Evolutionary conservation across 306 rosid species (phyloP), one percentile per base, ranked within the genome.

Genomic region (Begonia peltatifolia): DNA sequence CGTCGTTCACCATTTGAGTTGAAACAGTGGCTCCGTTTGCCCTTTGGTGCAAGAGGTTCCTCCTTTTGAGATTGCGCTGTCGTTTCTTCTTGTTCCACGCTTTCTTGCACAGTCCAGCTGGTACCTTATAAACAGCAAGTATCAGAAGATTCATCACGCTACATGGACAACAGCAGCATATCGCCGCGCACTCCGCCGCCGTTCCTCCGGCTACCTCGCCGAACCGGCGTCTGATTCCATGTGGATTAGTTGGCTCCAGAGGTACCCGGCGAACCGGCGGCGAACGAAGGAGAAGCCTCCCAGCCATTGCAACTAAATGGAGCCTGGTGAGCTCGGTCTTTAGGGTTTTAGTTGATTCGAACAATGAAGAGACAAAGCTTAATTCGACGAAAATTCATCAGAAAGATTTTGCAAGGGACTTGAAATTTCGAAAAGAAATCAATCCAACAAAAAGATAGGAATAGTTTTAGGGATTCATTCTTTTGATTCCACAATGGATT

Each of bases 151-250:
- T 58, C 63, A 89, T 6, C 30, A 85, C 56, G 22, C 79, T 20
- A 71, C 73, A 82, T 0, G 95, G 97, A 46, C 73, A 82, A 57
- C 97, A 89, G 35, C 97, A 89, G 23, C 78, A 82, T 8, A 89
- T 66, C 8, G 84, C 94, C 10, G 95, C 63, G 51, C 95, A 82
- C 16, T 80, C 90, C 1, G 93, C 97, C 14, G 93, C 73, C 1
- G 78, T 38, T 0, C 75, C 70, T 0, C 97, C 97, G 0, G 81
- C 94, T 2, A 72, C 41, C 52, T 89, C 95, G 0, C 87, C 77
- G 2, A 63, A 63, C n/a, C 68, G 67, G 0, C 75, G 68, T 12
- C 16, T 57, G 23, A n/a, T 57, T 1, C 47, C 51, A 13, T 6
- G 35, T 6, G 51, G 4, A 16, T 10, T 12, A 44, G 47, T 11